These are phyloP conservation scores for Pulveroboletus sp. DNA, from an alignment of 768 basidiomycete species.

Conservation along the genomic window DNA sequence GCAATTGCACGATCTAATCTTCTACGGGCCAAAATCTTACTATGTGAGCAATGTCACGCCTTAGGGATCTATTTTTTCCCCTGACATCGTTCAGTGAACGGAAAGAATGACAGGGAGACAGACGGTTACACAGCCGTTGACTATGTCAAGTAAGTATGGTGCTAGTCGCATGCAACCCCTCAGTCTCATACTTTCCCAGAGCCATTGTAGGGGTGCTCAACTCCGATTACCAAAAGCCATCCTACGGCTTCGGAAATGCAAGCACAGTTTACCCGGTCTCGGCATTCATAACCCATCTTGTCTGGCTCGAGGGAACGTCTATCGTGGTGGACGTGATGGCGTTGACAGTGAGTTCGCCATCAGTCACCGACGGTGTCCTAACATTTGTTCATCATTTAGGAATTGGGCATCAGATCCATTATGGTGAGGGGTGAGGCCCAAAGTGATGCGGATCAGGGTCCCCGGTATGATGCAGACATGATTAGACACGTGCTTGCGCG, in stretches of 20 bases:
- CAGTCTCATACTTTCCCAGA: slow-evolving; percentile 33
- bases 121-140: slow-evolving; percentile 78
- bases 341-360: slow-evolving; percentile 50
- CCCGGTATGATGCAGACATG: slow-evolving; percentile 41
- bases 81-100: slow-evolving; percentile 60
- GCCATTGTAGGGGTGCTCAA: slow-evolving; percentile 71
- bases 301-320: slow-evolving; percentile 62
- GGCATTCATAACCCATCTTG: slow-evolving; percentile 81
- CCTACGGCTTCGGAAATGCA: slow-evolving; percentile 55
- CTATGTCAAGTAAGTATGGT: slow-evolving; percentile 60
- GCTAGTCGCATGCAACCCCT: not conserved
- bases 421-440: slow-evolving; percentile 35
- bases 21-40: slow-evolving; percentile 76
- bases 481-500: slow-evolving; percentile 42
- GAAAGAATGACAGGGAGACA: slow-evolving; percentile 86
- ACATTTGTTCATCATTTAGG: slow-evolving; percentile 30
- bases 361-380: not conserved
- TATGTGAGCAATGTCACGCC: slow-evolving; percentile 50
- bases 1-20: slow-evolving; percentile 70
- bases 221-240: slow-evolving; percentile 43
- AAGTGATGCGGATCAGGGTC: slow-evolving; percentile 21
- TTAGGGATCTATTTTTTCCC: not conserved
- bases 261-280: slow-evolving; percentile 66
- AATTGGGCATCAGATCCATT: slow-evolving; percentile 56
- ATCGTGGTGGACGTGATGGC: slow-evolving; percentile 57